Conservation (phyloP, 2,329 filamentous ascomycete genomes). For the Bipolaris gigantea region DNA sequence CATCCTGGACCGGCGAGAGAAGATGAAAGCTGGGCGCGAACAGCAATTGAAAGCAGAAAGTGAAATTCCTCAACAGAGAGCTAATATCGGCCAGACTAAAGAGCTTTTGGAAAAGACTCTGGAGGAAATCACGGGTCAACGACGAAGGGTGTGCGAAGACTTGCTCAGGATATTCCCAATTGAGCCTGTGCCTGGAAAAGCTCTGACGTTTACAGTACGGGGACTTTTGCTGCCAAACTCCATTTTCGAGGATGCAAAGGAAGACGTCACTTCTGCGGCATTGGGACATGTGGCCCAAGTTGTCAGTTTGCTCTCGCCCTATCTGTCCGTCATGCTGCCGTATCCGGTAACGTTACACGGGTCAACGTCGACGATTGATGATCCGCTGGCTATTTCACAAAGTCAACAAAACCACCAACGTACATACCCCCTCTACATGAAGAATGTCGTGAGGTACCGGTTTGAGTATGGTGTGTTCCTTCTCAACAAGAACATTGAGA, state of each 20-base stretch:
- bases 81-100: conserved; percentile 54
- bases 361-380: conserved; percentile 74
- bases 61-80: conserved; percentile 60
- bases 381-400: conserved; percentile 64
- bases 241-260: conserved; percentile 69
- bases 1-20: conserved; percentile 64
- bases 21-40: conserved; percentile 66
- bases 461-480: conserved; percentile 97
- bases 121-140: conserved; percentile 77
- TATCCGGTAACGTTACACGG: conserved; percentile 75
- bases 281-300: conserved; percentile 79
- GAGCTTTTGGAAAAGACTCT: conserved; percentile 59
- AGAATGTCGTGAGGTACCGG: conserved; percentile 73
- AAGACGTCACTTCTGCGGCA: conserved; percentile 76
- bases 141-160: conserved; percentile 84
- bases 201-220: conserved; percentile 83
- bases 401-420: conserved; percentile 25
- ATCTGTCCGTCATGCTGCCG: conserved; percentile 75
- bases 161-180: conserved; percentile 80
- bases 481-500: conserved; percentile 93
- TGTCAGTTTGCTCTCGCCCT: conserved; percentile 75
- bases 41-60: conserved; percentile 61
- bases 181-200: conserved; percentile 61
- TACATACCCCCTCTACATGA: conserved; percentile 76
- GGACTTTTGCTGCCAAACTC: conserved; percentile 79